Percentiles rank a stretch among this genome's conserved stretches.
phyloP scores from a whole-genome alignment of 768 basidiomycete genomes.

The Amanita pseudoporphyria region DNA sequence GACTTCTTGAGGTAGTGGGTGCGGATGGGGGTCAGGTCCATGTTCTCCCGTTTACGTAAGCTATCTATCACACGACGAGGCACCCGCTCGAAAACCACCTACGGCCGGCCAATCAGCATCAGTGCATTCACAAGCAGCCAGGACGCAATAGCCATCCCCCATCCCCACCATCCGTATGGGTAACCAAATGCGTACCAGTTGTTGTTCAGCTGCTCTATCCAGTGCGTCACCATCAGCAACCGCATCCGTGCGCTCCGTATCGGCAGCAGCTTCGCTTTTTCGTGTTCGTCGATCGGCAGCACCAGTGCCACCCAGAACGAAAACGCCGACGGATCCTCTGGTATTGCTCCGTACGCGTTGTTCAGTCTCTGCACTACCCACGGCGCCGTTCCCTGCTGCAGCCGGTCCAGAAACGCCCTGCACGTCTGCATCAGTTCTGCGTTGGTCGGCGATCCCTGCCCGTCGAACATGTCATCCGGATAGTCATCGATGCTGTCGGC shows the following conservation, averaged over 20 bases:
- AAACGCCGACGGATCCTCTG: slow-evolving; percentile 60
- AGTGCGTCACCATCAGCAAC: slow-evolving; percentile 79
- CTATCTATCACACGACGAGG: slow-evolving; percentile 29
- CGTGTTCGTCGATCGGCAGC: slow-evolving; percentile 84
- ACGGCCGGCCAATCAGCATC: slow-evolving; percentile 22
- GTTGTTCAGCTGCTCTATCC: slow-evolving; percentile 71
- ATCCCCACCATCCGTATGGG: slow-evolving; percentile 5
- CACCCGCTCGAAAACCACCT: slow-evolving; percentile 78
- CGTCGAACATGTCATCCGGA: slow-evolving; percentile 22
- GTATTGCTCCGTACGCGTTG: slow-evolving; percentile 70
- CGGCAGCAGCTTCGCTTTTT: slow-evolving; percentile 80
- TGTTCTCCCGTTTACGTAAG: slow-evolving; percentile 2
- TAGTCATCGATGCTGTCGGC: slow-evolving; percentile 24
- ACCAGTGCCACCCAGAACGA: slow-evolving; percentile 88
- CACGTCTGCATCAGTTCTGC: slow-evolving; percentile 43
- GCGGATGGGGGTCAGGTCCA: slow-evolving; percentile 68
- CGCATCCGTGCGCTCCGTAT: slow-evolving; percentile 72
- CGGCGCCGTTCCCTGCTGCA: slow-evolving; percentile 64
- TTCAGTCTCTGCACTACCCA: slow-evolving; percentile 90
- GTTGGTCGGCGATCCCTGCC: slow-evolving; percentile 25
- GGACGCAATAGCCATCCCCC: slow-evolving; percentile 12
- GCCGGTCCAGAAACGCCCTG: slow-evolving; percentile 32
- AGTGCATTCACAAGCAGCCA: slow-evolving; percentile 22
- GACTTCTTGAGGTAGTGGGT: slow-evolving; percentile 99
- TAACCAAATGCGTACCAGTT: slow-evolving; percentile 33